Percentiles rank a stretch among this genome's conserved stretches.
Evolutionary conservation across 1,139 yeast species (phyloP).

Genomic region (Geotrichum klebahnii): DNA sequence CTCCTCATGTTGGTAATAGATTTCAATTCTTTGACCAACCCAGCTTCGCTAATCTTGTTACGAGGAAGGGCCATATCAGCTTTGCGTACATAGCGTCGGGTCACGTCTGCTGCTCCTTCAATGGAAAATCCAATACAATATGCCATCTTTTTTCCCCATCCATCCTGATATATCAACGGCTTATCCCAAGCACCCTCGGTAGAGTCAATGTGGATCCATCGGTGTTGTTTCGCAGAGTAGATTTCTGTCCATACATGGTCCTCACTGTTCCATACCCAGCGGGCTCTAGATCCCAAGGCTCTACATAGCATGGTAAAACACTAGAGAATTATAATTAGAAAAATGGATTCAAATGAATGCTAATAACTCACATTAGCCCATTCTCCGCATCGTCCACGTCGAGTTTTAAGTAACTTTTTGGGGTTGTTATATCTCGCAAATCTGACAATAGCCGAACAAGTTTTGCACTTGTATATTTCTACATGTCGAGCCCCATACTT

Average conservation of each 20-base stretch:
- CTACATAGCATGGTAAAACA: conserved; percentile 68
- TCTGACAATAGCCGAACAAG: conserved; percentile 48
- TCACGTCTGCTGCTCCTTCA: conserved; percentile 63
- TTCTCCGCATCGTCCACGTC: conserved; percentile 88
- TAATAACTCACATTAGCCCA: conserved; percentile 60
- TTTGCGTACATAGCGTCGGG: conserved; percentile 60
- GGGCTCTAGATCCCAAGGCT: conserved; percentile 57
- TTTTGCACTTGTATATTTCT: conserved; percentile 60
- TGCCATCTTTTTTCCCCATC: conserved; percentile 95
- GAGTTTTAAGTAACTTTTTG: conserved; percentile 52
- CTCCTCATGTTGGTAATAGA: conserved; percentile 44
- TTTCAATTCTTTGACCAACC: conserved; percentile 42
- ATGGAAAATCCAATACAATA: conserved; percentile 68
- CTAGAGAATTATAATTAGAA: conserved; percentile 21
- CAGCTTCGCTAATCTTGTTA: conserved; percentile 43
- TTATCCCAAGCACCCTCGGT: conserved; percentile 85
- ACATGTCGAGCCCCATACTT: conserved; percentile 48
- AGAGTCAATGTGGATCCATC: conserved; percentile 88
- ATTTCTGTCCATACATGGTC: conserved; percentile 95
- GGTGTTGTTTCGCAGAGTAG: conserved; percentile 53
- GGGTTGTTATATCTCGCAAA: conserved; percentile 80
- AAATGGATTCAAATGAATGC: not conserved
- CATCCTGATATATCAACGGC: conserved; percentile 68
- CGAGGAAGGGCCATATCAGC: conserved; percentile 52
- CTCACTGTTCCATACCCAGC: conserved; percentile 84